Base-by-base conservation (phyloP, 768 basidiomycete genomes). In the Trametes coccinea region DNA sequence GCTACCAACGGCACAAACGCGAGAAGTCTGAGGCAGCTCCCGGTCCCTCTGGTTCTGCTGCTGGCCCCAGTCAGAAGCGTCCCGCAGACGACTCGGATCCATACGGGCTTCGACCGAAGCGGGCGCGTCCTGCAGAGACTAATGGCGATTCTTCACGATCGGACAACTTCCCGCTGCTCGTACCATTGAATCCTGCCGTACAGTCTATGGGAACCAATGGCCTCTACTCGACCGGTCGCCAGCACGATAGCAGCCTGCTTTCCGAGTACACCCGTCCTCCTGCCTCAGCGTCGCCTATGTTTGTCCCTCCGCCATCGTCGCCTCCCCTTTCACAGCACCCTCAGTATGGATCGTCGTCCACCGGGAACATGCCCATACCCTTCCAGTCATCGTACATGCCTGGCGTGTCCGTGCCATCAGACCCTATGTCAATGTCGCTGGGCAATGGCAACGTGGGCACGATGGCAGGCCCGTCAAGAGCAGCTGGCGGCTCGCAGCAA, bases 1-100 rank as follows among this genome's bases (percentile, higher is more conserved):
- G 92, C 53, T 95, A 89, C 69, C 88, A 92, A 63, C 67, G 80
- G 4, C 85, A 93, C 66, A 95, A 88, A 73, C 75, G 77, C 37
- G 79, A 79, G 6, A 43, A 70, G 66, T 52, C 48, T 10, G 49
- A 65, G 56, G 81, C 80, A 16, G 41, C 41, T 14, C 5, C 41
- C 62, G 61, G 56, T 31, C 60, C 66, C 17, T 63, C 72, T 6
- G 66, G 49, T 43, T 27, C 61, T 8, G 43, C 63, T 7, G 43
- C 59, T 10, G 56, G 39, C 22, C 66, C 70, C 44, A 66, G 73
- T 5, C 78, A 78, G 62, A 89, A 89, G 70, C 82, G 87, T 30
- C 40, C 82, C n/a, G 74, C 82, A 0, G 86, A 87, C 22, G 84
- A 75, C 29, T 22, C 48, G 9, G 66, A 62, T 30, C 82, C 47